Base-by-base conservation (phyloP, 1,284 basidiomycete genomes). In the Neolentinus lepideus region DNA sequence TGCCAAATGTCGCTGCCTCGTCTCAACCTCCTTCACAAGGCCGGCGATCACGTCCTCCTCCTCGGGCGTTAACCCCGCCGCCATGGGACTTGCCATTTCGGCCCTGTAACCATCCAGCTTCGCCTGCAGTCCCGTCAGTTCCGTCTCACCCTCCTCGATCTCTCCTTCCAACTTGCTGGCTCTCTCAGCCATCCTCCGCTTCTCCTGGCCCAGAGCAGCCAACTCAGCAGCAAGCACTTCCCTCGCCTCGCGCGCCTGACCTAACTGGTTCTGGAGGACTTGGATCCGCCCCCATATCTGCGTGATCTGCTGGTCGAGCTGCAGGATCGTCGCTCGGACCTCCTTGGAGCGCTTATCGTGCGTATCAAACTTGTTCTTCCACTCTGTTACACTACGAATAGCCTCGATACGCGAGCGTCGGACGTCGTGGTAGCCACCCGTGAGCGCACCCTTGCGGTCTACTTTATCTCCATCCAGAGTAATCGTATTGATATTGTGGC, bases 381-480 rank as follows among this genome's bases (percentile, higher is more conserved):
- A 98, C 4, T 75, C 79, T 61, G 85, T 84, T 47, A 95, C 85
- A 47, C 76, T 78, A 63, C 88, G 88, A 68, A 96, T 88, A 0
- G 84, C 87, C 64, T 98, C 95, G 45, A 99, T 85, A 10, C 96
- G 84, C 3, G 93, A 96, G 43, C 92, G 80, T 4, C 91, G 83
- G 22, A 94, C 79, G 69, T 99, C 96, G 69, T 98, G 92, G 71
- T 91, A 99, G 2, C 97, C 97, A 62, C 97, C 97, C 0, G 94
- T 97, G 38, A 99, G 73, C 0, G 95, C 87, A 62, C 97, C 97
- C 68, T 96, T 98, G 55, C 95, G 85, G 69, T 99, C 96, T 45
- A 97, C 94, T 66, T 94, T 94, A 76, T 99, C 97, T 54, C 97
- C 97, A 61, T 98, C 95, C 45, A 98, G 80, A 2, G 97, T 99